Evolutionary conservation across 352 stramenopile species (phyloP), one percentile per base, ranked within the genome.

Genomic region (Lagenidium giganteum): DNA sequence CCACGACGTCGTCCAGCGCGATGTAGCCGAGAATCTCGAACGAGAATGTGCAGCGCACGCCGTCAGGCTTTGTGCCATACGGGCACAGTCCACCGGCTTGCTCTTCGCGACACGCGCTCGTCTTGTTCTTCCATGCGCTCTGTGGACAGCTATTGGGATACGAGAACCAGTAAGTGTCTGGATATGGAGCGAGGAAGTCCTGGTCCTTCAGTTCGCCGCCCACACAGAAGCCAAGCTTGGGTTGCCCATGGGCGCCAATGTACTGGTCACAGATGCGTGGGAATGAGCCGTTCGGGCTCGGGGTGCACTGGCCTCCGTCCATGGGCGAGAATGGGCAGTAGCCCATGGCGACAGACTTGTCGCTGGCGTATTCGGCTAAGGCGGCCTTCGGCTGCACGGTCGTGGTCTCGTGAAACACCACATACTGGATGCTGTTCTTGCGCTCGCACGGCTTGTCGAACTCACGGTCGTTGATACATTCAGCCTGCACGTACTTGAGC

Each of bases 111-210:
- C 64, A 85, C 13, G 35, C 40, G 1, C 38, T 44, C 0, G 63
- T 83, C 56, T 84, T 89, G 23, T 54, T 39, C 9, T 17, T 39
- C 67, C 63, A 86, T 11, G 42, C 43, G 25, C 53, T 41, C 27
- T 59, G 50, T 7, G 67, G 70, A 28, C 75, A 92, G 20, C 54
- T 83, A 44, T 87, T 89, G 2, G 78, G 78, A 60, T 81, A 91
- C 12, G 81, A 93, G 51, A 80, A 89, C 81, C 78, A 91, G 53
- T 76, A 81, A 41, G 79, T 86, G 59, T 80, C 55, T 9, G 67
- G 72, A 63, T 94, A 92, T 29, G 76, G 81, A 7, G 81, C 81
- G 7, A 73, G 54, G 8, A 38, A 26, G 5, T 91, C 74, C 4
- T 51, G 70, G 24, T 74, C 56, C 42, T 74, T 49, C 0, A 69